Evolutionary conservation across 176 grass and related monocot genomes (phyloP).

Genomic region (Oropetium thomaeum): DNA sequence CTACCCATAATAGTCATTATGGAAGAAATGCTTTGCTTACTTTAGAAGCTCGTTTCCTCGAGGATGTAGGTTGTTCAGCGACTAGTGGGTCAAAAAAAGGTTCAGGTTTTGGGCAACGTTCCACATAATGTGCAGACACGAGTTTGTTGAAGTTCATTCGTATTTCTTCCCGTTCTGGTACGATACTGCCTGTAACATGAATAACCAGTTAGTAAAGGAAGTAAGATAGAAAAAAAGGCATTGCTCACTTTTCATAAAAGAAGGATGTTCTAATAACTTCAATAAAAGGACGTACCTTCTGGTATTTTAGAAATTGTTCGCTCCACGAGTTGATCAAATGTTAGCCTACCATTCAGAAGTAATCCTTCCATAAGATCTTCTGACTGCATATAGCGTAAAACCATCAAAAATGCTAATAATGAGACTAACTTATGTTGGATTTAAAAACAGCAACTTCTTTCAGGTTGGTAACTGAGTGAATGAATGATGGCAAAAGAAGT

Average conservation of each 20-base stretch:
- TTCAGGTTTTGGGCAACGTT: slow-evolving; percentile 72
- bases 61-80: slow-evolving; percentile 47
- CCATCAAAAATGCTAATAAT: background rate
- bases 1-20: background rate
- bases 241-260: slow-evolving; percentile 5
- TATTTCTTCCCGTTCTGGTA: slow-evolving; percentile 46
- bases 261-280: slow-evolving; percentile 6
- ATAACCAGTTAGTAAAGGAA: slow-evolving; percentile 14
- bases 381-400: slow-evolving; percentile 52
- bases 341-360: slow-evolving; percentile 86
- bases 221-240: background rate
- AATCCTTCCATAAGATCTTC: slow-evolving; percentile 74
- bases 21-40: slow-evolving; percentile 39
- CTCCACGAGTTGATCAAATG: slow-evolving; percentile 78
- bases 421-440: background rate
- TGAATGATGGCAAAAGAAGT: background rate
- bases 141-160: slow-evolving; percentile 64
- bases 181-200: slow-evolving; percentile 28
- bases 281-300: slow-evolving; percentile 30
- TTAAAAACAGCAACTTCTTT: background rate
- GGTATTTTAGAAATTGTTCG: slow-evolving; percentile 44
- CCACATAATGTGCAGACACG: slow-evolving; percentile 67
- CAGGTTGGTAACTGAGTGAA: background rate
- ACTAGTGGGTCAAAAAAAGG: slow-evolving; percentile 56
- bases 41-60: slow-evolving; percentile 68